Conservation (phyloP, 371 early-diverging fungal genomes). For the Rhizopus stolonifer region DNA sequence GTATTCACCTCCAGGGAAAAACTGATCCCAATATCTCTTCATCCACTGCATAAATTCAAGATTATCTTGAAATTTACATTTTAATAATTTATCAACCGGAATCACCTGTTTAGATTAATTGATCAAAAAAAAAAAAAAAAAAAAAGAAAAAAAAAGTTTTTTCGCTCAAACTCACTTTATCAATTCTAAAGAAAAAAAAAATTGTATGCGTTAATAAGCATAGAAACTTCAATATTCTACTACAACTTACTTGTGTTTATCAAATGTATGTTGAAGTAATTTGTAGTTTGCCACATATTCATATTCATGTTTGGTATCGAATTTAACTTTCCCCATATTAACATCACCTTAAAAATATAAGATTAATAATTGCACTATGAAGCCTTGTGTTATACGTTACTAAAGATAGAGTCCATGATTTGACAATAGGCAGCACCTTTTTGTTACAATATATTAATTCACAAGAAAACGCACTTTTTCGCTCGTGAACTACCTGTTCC, state of each 20-base stretch:
- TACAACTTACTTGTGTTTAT: constrained; percentile 78
- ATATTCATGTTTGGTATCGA: constrained; percentile 89
- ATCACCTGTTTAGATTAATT: constrained; percentile 55
- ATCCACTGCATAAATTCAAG: constrained; percentile 95
- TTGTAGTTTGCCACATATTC: constrained; percentile 92
- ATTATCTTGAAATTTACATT: constrained; percentile 96
- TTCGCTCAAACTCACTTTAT: constrained; percentile 37
- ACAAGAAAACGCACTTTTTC: too few relatives aligned
- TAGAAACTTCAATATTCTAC: too few relatives aligned
- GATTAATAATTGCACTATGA: not conserved
- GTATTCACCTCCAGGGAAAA: constrained; percentile 80
- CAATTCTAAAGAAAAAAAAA: constrained; percentile 35
- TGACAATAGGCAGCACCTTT: constrained; percentile 87
- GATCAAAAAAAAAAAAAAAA: too few relatives aligned
- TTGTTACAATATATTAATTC: not conserved
- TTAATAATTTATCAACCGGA: constrained; percentile 83
- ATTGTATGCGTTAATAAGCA: too few relatives aligned
- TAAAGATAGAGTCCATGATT: constrained; percentile 87
- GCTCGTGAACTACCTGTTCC: constrained; percentile 25
- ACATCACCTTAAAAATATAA: constrained; percentile 56
- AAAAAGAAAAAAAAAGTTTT: too few relatives aligned
- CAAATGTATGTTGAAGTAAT: constrained; percentile 81
- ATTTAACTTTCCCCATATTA: constrained; percentile 83
- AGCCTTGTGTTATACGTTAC: constrained; percentile 26
- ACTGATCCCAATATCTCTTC: constrained; percentile 84